Conservation (phyloP, 768 basidiomycete species). For the Imleria badia region DNA sequence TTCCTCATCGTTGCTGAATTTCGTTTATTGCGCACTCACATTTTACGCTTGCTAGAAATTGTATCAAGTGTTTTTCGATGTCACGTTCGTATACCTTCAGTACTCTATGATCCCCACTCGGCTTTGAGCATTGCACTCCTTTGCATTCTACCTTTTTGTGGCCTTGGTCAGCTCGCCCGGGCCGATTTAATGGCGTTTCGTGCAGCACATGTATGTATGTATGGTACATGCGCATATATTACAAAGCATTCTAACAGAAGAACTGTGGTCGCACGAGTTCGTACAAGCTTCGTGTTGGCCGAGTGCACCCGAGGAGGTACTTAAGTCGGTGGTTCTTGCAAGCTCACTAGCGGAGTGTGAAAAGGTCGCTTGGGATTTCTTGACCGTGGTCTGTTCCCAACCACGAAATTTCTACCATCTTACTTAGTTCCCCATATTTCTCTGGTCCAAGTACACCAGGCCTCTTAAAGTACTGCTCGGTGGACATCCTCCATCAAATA, state of each 20-base stretch:
- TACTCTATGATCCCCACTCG: constrained; percentile 29
- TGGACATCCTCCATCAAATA: constrained; percentile 34
- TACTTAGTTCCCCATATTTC: constrained; percentile 39
- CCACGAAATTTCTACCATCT: constrained; percentile 35
- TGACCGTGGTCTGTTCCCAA: constrained; percentile 28
- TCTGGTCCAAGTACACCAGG: constrained; percentile 36
- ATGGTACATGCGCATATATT: constrained; percentile 16
- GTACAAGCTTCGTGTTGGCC: not conserved
- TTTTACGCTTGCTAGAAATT: constrained; percentile 22
- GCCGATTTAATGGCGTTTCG: constrained; percentile 20
- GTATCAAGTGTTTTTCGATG: constrained; percentile 22
- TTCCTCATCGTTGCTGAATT: constrained; percentile 4
- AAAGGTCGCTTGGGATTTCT: constrained; percentile 30
- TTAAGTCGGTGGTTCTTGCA: constrained; percentile 20
- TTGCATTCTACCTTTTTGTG: constrained; percentile 14
- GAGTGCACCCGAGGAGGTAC: constrained; percentile 1
- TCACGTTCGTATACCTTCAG: constrained; percentile 23
- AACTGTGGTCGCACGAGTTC: not conserved
- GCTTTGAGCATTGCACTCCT: constrained; percentile 12
- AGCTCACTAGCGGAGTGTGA: constrained; percentile 34
- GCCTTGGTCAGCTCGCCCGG: constrained; percentile 1
- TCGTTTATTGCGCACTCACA: constrained; percentile 10
- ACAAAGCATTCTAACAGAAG: constrained; percentile 8
- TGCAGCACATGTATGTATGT: constrained; percentile 8
- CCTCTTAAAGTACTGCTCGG: constrained; percentile 31